Base-by-base conservation (phyloP, 441 rosid species). In the Mallotus repandus region DNA sequence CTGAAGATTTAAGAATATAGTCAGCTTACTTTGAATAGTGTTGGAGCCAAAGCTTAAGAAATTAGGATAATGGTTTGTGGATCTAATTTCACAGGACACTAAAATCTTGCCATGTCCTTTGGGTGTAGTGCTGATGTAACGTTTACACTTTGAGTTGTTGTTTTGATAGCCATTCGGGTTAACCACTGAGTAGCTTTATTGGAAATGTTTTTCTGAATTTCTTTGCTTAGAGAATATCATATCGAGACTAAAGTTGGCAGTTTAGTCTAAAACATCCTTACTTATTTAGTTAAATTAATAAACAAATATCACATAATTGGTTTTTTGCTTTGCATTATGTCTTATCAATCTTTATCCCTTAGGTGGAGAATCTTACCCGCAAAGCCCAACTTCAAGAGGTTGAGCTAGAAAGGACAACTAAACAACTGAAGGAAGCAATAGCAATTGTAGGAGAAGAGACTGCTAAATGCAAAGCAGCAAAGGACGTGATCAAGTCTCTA, bases 401-500 rank as follows among this genome's bases (percentile, higher is more conserved):
- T 85, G 98, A 96, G 76, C 84, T 96, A 77, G 97, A 93, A 86
- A 93, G 89, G 85, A 87, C 91, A 74, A 86, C 93, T 61, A 89
- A 89, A 75, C 97, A 91, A 79, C 86, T 91, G 75, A 91, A 89
- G 80, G 99, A 93, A 82, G 97, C 98, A 35, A 83, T 87, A 74
- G 86, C 94, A 78, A 82, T 93, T 50, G 95, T 97, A 48, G 95
- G 83, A 66, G 99, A 96, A 78, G 98, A 96, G 84, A 81, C 95
- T 38, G 87, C 91, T 59, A 93, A 91, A 85, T 93, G 98, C 89
- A 91, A 91, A 77, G 97, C 97, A 66, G 99, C 98, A 66, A 91
- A 91, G 81, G 99, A 96, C 87, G 99, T 96, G 70, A 96, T 96
- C 85, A 96, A 90, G 85, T 90, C 97, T 7, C 91, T 95, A 61